phyloP scores from a whole-genome alignment of 805 yeast species.

The Candida sanyiensis region DNA sequence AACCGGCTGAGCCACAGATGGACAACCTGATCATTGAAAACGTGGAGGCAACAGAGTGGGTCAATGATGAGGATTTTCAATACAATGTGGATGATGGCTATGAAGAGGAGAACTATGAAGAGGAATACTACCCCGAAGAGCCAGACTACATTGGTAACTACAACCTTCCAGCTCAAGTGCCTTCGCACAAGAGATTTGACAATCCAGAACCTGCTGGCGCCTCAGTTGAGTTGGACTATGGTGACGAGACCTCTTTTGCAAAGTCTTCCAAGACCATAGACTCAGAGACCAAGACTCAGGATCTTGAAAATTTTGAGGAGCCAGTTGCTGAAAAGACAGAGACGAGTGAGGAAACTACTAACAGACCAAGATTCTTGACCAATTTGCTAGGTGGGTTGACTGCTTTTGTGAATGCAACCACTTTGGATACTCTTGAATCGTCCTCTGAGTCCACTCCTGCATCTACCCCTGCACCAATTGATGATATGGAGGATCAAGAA shows the following conservation, averaged over 20 bases:
- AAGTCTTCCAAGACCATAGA: too few species aligned
- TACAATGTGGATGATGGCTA: constrained; percentile 5
- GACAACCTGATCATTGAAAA: constrained; percentile 9
- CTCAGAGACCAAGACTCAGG: not conserved
- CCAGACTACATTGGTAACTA: not conserved
- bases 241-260: too few species aligned
- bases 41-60: constrained; percentile 9
- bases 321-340: not conserved
- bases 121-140: constrained; percentile 1
- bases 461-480: not conserved
- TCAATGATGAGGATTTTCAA: constrained; percentile 6
- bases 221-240: not conserved
- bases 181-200: not conserved
- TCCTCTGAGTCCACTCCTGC: not conserved
- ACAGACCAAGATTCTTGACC: not conserved
- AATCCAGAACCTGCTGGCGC: not conserved
- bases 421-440: constrained; percentile 1
- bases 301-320: not conserved
- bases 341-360: too few species aligned
- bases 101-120: constrained; percentile 1
- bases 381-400: not conserved
- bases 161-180: too few species aligned
- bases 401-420: constrained; percentile 1
- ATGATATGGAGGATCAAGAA: too few species aligned
- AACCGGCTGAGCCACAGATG: not conserved